Conservation (phyloP, 75 land plant genomes). For the Sequoiadendron giganteum region DNA sequence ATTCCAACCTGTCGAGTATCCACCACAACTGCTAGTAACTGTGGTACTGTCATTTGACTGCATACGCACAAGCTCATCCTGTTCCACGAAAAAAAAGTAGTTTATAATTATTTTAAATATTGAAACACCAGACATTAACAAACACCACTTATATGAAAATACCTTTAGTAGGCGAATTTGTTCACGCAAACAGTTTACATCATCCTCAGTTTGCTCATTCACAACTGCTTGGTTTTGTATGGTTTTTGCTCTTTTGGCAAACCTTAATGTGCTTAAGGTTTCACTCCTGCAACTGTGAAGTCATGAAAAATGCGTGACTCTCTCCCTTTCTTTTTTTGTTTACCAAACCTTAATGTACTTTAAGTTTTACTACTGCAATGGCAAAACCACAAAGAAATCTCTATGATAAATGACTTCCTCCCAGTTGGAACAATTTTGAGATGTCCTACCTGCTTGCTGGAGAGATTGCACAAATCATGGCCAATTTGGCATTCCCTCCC, state of each 20-base stretch:
- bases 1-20: constrained; percentile 78
- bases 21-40: constrained; percentile 29
- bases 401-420: neutral
- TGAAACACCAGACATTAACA: constrained; percentile 9
- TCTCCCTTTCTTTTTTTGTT: constrained; percentile 43
- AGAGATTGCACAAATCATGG: constrained; percentile 95
- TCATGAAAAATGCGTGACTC: neutral
- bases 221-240: constrained; percentile 93
- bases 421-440: neutral
- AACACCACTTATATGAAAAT: neutral
- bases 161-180: constrained; percentile 92
- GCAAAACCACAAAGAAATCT: neutral
- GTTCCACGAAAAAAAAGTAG: constrained; percentile 13
- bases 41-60: constrained; percentile 52
- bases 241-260: constrained; percentile 97
- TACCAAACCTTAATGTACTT: constrained; percentile 93
- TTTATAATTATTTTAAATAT: neutral
- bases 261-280: constrained; percentile 86
- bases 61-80: constrained; percentile 92
- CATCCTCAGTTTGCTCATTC: constrained; percentile 87
- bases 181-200: constrained; percentile 82
- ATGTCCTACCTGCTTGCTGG: constrained; percentile 74
- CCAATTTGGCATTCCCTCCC: constrained; percentile 97
- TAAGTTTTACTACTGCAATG: constrained; percentile 80
- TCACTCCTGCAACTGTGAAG: constrained; percentile 86